phyloP scores from a whole-genome alignment of 352 stramenopile species.

The Thalassiosira livingstoniorum region DNA sequence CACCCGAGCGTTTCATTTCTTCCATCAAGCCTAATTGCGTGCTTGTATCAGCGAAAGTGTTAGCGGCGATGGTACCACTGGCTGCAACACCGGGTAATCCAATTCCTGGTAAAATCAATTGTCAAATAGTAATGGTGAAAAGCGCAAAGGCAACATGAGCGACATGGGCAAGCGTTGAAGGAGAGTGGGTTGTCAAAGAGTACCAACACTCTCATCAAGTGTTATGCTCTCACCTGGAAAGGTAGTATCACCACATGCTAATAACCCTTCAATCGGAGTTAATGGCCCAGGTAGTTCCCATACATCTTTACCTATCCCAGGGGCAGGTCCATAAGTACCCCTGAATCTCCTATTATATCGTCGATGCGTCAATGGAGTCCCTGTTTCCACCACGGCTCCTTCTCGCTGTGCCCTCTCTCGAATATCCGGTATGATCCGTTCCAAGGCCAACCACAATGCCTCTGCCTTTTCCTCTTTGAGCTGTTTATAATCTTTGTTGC shows the following conservation, averaged over 20 bases:
- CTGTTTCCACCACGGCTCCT: constrained; percentile 75
- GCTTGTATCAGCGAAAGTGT: constrained; percentile 69
- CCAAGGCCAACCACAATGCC: constrained; percentile 80
- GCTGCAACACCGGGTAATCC: constrained; percentile 73
- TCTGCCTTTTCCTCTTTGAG: constrained; percentile 84
- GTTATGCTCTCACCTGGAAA: constrained; percentile 53
- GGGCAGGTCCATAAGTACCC: constrained; percentile 85
- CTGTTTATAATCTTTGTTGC: constrained; percentile 72
- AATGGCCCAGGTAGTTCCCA: constrained; percentile 68
- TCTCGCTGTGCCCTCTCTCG: constrained; percentile 68
- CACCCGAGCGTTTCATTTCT: constrained; percentile 62
- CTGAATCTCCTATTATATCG: constrained; percentile 82
- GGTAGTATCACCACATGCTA: constrained; percentile 73
- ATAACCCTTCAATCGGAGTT: constrained; percentile 69
- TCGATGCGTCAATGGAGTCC: constrained; percentile 85
- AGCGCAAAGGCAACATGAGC: too few species aligned
- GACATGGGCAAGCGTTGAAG: too few species aligned
- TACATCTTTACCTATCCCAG: constrained; percentile 65
- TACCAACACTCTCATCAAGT: constrained; percentile 21
- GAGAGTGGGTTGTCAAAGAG: constrained; percentile 2
- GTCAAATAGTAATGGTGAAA: too few species aligned
- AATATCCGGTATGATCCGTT: constrained; percentile 86
- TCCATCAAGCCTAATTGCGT: constrained; percentile 71
- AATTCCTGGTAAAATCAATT: too few species aligned
- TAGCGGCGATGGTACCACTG: constrained; percentile 81